Evolutionary conservation across 2,329 filamentous ascomycete genomes (phyloP).

Genomic region (Daldinia sp.): DNA sequence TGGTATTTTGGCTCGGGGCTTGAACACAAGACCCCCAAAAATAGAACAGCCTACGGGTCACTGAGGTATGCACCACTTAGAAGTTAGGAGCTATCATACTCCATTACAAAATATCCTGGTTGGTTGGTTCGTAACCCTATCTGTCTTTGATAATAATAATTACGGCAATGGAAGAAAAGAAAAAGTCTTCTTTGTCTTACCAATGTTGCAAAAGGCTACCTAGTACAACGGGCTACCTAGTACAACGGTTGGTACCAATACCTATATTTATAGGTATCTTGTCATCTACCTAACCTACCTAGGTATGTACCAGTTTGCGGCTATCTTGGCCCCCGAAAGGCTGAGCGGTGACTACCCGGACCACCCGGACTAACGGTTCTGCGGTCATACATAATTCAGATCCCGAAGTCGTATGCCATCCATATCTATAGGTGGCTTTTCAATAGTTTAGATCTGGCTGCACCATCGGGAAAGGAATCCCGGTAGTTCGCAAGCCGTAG

Average conservation of each 20-base stretch:
- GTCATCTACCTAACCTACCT: too few relatives aligned
- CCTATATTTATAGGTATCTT: conserved; percentile 29
- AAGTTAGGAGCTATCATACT: too few relatives aligned
- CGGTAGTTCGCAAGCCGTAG: conserved; percentile 65
- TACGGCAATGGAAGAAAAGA: conserved; percentile 4
- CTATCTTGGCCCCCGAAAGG: conserved; percentile 18
- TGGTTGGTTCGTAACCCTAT: conserved; percentile 21
- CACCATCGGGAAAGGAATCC: conserved; percentile 77
- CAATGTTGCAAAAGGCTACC: conserved; percentile 13
- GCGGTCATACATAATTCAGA: conserved; percentile 22
- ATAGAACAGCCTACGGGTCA: conserved; percentile 32
- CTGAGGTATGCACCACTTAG: too few relatives aligned
- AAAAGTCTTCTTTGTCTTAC: conserved; percentile 22
- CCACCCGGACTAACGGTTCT: conserved; percentile 12
- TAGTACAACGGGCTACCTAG: background rate
- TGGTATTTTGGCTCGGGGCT: conserved; percentile 23
- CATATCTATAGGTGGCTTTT: conserved; percentile 2
- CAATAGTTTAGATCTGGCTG: conserved; percentile 66
- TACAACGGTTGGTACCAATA: background rate
- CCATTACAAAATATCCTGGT: conserved; percentile 15
- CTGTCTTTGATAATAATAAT: too few relatives aligned
- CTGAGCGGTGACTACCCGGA: conserved; percentile 9
- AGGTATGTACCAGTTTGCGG: too few relatives aligned
- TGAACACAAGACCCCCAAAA: conserved; percentile 16
- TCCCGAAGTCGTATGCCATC: conserved; percentile 1